Evolutionary conservation across 1,139 yeast species (phyloP).

Genomic region (Yamadazyma trypodendri): DNA sequence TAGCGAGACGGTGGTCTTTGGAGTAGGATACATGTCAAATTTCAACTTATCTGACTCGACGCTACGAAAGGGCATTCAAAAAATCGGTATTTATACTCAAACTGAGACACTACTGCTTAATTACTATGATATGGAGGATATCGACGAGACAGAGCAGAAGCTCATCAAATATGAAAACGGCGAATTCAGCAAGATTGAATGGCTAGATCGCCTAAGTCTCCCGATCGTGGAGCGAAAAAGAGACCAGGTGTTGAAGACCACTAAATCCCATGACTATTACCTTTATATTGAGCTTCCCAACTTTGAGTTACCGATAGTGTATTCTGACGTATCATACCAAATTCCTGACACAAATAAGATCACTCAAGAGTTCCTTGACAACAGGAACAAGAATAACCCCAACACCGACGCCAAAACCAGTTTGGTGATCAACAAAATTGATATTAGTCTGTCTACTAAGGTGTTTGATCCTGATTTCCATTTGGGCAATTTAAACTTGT

Average conservation of each 20-base stretch:
- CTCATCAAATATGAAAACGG: conserved; percentile 70
- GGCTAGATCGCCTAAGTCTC: conserved; percentile 75
- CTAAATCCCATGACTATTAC: conserved; percentile 26
- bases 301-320: conserved; percentile 81
- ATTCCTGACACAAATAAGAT: conserved; percentile 16
- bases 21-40: conserved; percentile 56
- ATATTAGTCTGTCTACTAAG: conserved; percentile 26
- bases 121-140: conserved; percentile 22
- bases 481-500: conserved; percentile 10
- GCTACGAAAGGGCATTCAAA: conserved; percentile 40
- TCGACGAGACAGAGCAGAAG: conserved; percentile 47
- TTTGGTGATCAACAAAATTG: conserved; percentile 34
- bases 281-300: conserved; percentile 70
- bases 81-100: conserved; percentile 24
- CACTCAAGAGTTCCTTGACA: conserved; percentile 7
- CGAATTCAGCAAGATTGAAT: conserved; percentile 57
- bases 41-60: conserved; percentile 44
- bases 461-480: conserved; percentile 44
- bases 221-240: conserved; percentile 33
- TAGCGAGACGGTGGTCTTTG: conserved; percentile 49
- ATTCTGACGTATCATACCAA: conserved; percentile 51
- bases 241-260: conserved; percentile 35
- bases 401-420: conserved; percentile 20
- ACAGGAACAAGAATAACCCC: conserved; percentile 5
- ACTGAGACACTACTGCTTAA: conserved; percentile 14